These are phyloP conservation scores for Asterionellopsis glacialis DNA, from an alignment of 108 stramenopile species.

Conservation along the genomic window DNA sequence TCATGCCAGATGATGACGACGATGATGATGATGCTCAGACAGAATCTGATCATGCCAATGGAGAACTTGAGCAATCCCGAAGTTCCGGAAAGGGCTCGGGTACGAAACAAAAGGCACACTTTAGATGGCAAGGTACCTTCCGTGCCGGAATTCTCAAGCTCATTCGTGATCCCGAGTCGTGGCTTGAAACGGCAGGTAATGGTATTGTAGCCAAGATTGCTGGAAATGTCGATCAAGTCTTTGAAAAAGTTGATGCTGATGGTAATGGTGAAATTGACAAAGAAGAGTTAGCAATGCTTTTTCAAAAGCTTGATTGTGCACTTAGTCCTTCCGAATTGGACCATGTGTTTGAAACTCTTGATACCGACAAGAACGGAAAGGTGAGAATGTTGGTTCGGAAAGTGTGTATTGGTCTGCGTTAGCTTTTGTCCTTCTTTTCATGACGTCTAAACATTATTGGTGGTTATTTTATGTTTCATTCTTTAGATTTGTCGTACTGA, in stretches of 20 bases:
- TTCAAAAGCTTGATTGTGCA: conserved; percentile 24
- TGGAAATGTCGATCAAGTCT: conserved; percentile 41
- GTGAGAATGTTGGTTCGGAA: conserved; percentile 23
- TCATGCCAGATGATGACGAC: conserved; percentile 7
- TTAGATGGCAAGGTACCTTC: conserved; percentile 34
- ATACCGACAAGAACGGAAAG: conserved; percentile 37
- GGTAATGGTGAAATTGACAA: conserved; percentile 39
- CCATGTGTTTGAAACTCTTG: conserved; percentile 31
- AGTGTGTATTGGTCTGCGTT: too few species aligned
- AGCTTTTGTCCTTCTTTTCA: background rate
- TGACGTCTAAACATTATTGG: background rate
- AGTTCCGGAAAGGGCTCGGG: background rate
- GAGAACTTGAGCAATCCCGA: background rate
- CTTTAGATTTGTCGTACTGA: conserved; percentile 24
- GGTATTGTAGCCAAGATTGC: conserved; percentile 41
- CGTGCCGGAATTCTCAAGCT: conserved; percentile 43
- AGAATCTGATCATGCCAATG: conserved; percentile 5
- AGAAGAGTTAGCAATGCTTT: conserved; percentile 40
- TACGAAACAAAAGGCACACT: background rate
- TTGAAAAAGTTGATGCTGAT: conserved; percentile 30
- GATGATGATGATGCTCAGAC: conserved; percentile 1
- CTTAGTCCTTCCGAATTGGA: conserved; percentile 22
- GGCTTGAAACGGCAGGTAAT: conserved; percentile 37
- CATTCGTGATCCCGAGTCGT: conserved; percentile 24
- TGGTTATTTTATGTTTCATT: background rate